phyloP scores from a whole-genome alignment of 352 stramenopile species.

The Phytopythium chamaehyphon region DNA sequence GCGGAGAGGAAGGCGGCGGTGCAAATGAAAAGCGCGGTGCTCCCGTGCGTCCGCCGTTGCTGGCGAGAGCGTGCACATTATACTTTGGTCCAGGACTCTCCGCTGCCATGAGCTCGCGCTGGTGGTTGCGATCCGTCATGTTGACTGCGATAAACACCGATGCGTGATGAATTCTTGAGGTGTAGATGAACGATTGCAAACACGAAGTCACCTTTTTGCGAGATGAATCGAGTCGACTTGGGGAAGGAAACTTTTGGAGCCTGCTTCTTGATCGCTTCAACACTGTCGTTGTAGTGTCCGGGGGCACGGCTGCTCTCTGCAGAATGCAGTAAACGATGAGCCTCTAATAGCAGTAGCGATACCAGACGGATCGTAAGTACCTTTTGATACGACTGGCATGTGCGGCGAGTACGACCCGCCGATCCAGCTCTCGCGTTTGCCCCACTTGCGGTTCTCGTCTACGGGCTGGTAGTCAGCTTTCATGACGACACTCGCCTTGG shows the following conservation, averaged over 20 bases:
- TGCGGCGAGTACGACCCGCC: constrained; percentile 45
- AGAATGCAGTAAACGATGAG: constrained; percentile 3
- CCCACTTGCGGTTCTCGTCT: constrained; percentile 62
- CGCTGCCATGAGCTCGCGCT: constrained; percentile 68
- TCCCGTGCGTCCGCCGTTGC: constrained; percentile 48
- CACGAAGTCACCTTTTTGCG: constrained; percentile 56
- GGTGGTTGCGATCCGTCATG: constrained; percentile 54
- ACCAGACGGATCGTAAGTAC: constrained; percentile 12
- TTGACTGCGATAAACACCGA: constrained; percentile 39
- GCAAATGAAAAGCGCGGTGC: constrained; percentile 68
- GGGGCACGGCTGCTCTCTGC: constrained; percentile 56
- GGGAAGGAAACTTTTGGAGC: constrained; percentile 74
- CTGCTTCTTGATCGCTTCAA: constrained; percentile 53
- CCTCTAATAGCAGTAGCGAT: too few relatives aligned
- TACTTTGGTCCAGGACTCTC: constrained; percentile 85
- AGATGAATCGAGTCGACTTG: constrained; percentile 76
- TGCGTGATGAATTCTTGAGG: neutral
- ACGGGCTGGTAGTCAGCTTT: constrained; percentile 63
- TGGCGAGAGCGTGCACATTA: constrained; percentile 54
- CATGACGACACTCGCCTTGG: constrained; percentile 66
- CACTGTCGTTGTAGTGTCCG: constrained; percentile 66
- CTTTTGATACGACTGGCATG: constrained; percentile 59
- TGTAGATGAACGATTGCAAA: neutral
- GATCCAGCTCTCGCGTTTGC: constrained; percentile 83
- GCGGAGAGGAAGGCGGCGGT: constrained; percentile 24